Evolutionary conservation across 1,284 basidiomycete genomes (phyloP), one percentile per base, ranked within the genome.

Genomic region (Microbotryomycetes sp.): DNA sequence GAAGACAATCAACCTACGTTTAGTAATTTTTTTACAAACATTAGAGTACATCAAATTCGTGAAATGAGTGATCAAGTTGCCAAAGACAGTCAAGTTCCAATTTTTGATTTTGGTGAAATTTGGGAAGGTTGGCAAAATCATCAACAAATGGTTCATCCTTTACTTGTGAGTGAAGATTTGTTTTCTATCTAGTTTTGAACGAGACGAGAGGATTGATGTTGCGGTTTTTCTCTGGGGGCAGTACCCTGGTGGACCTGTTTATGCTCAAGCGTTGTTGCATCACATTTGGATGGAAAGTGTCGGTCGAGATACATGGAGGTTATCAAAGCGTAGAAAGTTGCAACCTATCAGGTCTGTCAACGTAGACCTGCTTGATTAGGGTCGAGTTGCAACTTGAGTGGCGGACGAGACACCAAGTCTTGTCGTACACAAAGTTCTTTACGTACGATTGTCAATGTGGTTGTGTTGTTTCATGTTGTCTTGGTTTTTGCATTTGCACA

Each of bases 71-170:
- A 70, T 45, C 62, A 62, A 28, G 62, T 72, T 19, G 64, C 64
- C 15, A 50, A 50, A n/a, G 60, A 63, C 45, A 42, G 62, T 28
- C 70, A 70, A 1, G 30, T 71, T 1, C 67, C 67, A 3, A 51
- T 65, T 32, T 72, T 67, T 36, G 72, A 73, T 51, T 72, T 70
- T 49, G 71, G 71, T 0, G 62, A 66, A 16, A 54, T 68, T 2
- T 73, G 68, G 65, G 71, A 73, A 51, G 72, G 72, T 26, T 73
- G 64, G 60, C 72, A 72, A 58, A 61, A 53, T 29, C 57, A 60
- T 16, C 67, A 69, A 61, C 58, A 66, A 31, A 66, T 64, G 67
- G 69, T 70, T n/a, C 70, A 71, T 51, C 70, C 70, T n/a, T 49
- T 59, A 5, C 63, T 65, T 50, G 70, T 71, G 45, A 46, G 66